A percentile compares a stretch with the other conserved stretches of the same genome.
phyloP scores from a whole-genome alignment of 2,329 filamentous ascomycete genomes.

The Gaeumannomyces sp. region DNA sequence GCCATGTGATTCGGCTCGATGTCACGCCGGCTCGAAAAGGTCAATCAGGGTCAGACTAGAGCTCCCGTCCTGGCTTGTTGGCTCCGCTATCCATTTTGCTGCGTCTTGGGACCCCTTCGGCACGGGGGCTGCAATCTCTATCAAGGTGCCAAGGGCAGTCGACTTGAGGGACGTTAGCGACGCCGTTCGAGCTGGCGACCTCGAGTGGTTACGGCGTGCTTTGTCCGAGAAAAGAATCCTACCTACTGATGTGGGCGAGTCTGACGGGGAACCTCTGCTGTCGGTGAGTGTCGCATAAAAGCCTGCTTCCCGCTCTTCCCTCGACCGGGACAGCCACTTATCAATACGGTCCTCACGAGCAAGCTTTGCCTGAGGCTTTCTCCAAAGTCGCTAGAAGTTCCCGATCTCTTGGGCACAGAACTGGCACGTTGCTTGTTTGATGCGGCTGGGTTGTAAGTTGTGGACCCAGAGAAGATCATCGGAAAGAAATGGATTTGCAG shows the following conservation, averaged over 20 bases:
- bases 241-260: neutral
- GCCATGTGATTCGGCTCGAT: neutral
- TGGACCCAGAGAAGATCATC: no score
- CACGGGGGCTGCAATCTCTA: neutral
- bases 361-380: no score
- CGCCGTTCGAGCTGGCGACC: neutral
- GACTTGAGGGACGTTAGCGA: no score
- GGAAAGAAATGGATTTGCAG: no score
- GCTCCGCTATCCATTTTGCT: neutral
- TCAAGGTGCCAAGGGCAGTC: neutral
- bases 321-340: no score
- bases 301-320: no score
- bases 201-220: neutral
- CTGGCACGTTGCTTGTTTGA: neutral
- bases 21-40: neutral
- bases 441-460: neutral
- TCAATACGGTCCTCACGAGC: no score
- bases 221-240: neutral
- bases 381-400: no score
- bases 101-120: neutral
- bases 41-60: neutral
- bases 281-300: neutral
- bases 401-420: neutral
- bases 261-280: neutral
- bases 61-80: neutral